These are phyloP conservation scores for Bacidia gigantensis DNA, from an alignment of 495 filamentous ascomycete species.

Conservation along the genomic window DNA sequence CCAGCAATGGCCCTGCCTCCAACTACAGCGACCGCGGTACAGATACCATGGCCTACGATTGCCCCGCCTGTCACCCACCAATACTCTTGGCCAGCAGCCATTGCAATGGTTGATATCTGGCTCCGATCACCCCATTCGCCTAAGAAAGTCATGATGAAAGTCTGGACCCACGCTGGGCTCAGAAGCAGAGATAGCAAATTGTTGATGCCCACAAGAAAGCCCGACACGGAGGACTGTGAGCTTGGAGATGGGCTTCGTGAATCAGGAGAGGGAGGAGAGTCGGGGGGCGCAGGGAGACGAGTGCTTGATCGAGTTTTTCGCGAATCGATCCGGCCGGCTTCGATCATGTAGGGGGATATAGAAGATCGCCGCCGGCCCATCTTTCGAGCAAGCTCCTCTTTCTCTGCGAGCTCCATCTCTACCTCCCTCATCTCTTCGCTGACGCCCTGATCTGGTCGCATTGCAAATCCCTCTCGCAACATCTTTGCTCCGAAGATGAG, in stretches of 20 bases:
- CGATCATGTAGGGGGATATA: slow-evolving; percentile 36
- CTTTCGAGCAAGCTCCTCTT: slow-evolving; percentile 54
- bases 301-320: slow-evolving; percentile 34
- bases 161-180: slow-evolving; percentile 96
- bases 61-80: slow-evolving; percentile 97
- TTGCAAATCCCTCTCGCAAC: slow-evolving; percentile 74
- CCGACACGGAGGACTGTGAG: slow-evolving; percentile 24
- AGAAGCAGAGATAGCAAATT: slow-evolving; percentile 81
- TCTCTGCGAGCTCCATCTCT: slow-evolving; percentile 87
- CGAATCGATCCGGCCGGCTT: slow-evolving; percentile 31
- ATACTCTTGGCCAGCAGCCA: slow-evolving; percentile 96
- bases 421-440: slow-evolving; percentile 95
- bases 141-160: slow-evolving; percentile 96
- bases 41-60: slow-evolving; percentile 71
- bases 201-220: slow-evolving; percentile 48
- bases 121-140: slow-evolving; percentile 97
- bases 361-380: slow-evolving; percentile 40
- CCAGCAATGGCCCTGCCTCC: slow-evolving; percentile 88
- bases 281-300: slow-evolving; percentile 40
- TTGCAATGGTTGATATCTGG: slow-evolving; percentile 96
- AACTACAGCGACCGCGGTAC: slow-evolving; percentile 85
- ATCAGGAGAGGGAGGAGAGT: slow-evolving; percentile 34
- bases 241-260: slow-evolving; percentile 45
- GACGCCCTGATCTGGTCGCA: slow-evolving; percentile 78
- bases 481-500: slow-evolving; percentile 77